Evolutionary conservation across 176 grass and related monocot species (phyloP), one percentile per base, ranked within the genome.

Genomic region (Hsuehochloa calcarea): DNA sequence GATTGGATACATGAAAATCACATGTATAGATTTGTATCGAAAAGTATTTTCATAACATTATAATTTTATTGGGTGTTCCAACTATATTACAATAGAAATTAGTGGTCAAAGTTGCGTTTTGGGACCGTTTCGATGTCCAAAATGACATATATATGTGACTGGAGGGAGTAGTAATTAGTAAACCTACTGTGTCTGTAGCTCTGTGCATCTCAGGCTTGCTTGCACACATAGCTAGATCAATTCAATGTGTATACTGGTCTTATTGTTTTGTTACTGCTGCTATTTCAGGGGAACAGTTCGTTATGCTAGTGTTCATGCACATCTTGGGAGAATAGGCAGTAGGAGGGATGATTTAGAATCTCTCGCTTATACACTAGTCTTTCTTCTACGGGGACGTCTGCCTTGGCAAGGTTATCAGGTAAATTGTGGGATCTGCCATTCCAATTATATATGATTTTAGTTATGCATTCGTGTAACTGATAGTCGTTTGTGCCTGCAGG

Each of bases 371-470:
- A 99, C 97, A 65, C 70, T 99, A 73, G 87, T 99, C 29, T 99
- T 99, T 89, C 93, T 99, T 94, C 87, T 99, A 68, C 89, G 88
- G 23, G 93, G 97, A 16, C 92, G 90, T 81, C 82, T 99, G 68
- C 97, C 97, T 85, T 99, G 97, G 97, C 97, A 99, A 96, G 97
- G 97, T 34, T 99, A 94, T 86, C 93, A 96, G 93, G 97, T 99
- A 91, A 85, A 49, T 19, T 51, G 8, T 41, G 9, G 38, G 45
- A 29, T 16, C 11, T 64, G 58, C 17, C 6, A 31, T 49, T 75
- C 72, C 16, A 64, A 0, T 63, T 67, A 34, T 71, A 27, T 60
- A 64, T 26, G 17, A 80, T 77, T 88, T 76, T 62, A 74, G 23
- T 76, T 6, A 56, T 89, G 16, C 22, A 70, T 83, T 63, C 27